These are phyloP conservation scores for Candida yuanshanica DNA, from an alignment of 805 yeast genomes.

Conservation along the genomic window DNA sequence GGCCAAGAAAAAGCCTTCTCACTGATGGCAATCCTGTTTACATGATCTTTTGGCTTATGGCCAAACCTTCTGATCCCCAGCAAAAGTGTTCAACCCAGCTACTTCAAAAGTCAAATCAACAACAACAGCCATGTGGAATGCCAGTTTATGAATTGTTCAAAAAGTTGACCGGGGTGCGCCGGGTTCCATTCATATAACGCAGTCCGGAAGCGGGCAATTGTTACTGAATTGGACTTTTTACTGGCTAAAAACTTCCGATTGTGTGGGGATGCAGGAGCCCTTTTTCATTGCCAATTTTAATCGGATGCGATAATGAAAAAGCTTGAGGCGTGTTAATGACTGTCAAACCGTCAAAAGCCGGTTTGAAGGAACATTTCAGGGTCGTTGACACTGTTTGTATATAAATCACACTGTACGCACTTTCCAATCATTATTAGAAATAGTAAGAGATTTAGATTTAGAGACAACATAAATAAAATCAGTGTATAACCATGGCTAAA, in stretches of 20 bases:
- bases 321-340: neutral
- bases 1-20: no score
- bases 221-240: neutral
- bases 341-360: neutral
- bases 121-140: neutral
- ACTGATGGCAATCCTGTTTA: no score
- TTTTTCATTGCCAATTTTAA: no score
- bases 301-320: neutral
- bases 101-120: neutral
- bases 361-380: neutral
- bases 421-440: no score
- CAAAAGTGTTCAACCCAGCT: no score
- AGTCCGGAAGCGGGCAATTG: neutral
- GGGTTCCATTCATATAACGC: neutral
- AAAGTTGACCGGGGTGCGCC: neutral
- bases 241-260: neutral
- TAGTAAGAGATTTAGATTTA: no score
- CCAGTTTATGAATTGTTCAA: neutral
- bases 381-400: no score
- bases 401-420: no score
- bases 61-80: no score
- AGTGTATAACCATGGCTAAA: conserved; percentile 32
- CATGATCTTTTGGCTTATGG: no score
- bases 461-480: neutral
- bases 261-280: neutral